Base-by-base conservation (phyloP, 106 monocot species). In the Agapanthus africanus region DNA sequence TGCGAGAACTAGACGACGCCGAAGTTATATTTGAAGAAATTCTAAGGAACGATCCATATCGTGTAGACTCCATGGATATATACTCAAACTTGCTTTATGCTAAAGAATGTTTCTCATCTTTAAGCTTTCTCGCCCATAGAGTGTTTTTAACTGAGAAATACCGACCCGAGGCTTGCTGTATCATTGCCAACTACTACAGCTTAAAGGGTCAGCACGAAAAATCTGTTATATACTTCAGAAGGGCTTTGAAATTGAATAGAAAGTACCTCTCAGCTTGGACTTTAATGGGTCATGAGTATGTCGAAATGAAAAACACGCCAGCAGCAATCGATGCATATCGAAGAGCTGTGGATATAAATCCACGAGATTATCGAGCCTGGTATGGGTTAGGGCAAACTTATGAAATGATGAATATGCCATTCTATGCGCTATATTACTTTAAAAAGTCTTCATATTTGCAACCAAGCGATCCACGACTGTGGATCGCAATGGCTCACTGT, bases 301-400 rank as follows among this genome's bases (percentile, higher is more conserved):
- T 99, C 38, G 97, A 99, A 49, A 92, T 99, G 92, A 97, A 97
- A 80, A 99, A 99, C 76, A 93, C 92, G 33, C 97, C 97, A 59
- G 89, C 97, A 69, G 97, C 97, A 40, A 93, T 93, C 66, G 97
- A 99, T 68, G 97, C 93, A 3, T 85, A 95, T 54, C 37, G 92
- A 38, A 71, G 91, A 69, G 97, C 92, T 28, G 86, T 90, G 50
- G 97, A 90, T 62, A 90, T 99, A 80, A 99, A 99, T 61, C 87
- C 92, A 32, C 74, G 92, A 36, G 97, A 99, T 63, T 93, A 83
- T 61, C 80, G 92, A 54, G 97, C 97, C 31, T 99, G 97, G 92
- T 99, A 99, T 78, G 97, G 97, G 44, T 79, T 99, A 28, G 92
- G 92, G 11, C 97, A 99, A 54, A 83, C 91, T 16, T 99, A 99